Evolutionary conservation across 2,329 filamentous ascomycete species (phyloP).

Genomic region (Xylariales sp.): DNA sequence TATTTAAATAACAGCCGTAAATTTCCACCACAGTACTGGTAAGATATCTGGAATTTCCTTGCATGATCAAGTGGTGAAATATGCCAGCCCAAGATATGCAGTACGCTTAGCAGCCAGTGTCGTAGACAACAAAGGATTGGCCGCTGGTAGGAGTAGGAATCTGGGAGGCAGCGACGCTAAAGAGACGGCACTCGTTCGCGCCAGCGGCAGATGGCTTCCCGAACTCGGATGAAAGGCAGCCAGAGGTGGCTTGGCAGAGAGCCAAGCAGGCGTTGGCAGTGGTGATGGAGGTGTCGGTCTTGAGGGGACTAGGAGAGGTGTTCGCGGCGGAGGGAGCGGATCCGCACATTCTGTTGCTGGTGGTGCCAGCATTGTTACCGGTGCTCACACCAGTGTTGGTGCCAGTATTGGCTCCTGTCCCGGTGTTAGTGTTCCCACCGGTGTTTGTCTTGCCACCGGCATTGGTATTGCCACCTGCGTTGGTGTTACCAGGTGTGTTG

Average conservation of each 20-base stretch:
- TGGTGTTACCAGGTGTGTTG: too few species aligned
- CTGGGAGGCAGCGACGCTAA: conserved; percentile 1
- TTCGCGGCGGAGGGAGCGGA: conserved; percentile 1
- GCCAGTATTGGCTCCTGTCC: too few species aligned
- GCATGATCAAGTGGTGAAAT: too few species aligned
- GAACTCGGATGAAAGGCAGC: conserved; percentile 3
- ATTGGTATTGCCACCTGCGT: too few species aligned
- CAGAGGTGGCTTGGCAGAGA: conserved; percentile 4
- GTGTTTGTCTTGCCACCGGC: too few species aligned
- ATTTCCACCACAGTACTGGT: too few species aligned
- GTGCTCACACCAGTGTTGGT: too few species aligned
- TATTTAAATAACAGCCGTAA: too few species aligned
- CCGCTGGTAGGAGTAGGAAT: conserved; percentile 1
- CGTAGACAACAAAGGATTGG: conserved; percentile 3
- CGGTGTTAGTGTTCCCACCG: too few species aligned
- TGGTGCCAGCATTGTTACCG: too few species aligned
- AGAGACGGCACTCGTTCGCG: conserved; percentile 4
- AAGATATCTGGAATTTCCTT: too few species aligned
- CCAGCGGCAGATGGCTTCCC: conserved; percentile 2
- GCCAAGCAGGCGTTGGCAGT: conserved; percentile 6
- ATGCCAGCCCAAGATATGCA: too few species aligned
- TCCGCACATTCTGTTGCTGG: conserved; percentile 1
- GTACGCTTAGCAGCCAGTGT: conserved; percentile 8
- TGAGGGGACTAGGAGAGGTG: conserved; percentile 2
- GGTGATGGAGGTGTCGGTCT: conserved; percentile 4